A percentile compares a stretch with the other conserved stretches of the same genome.
These are phyloP conservation scores for Kazachstania africana DNA, from an alignment of 805 yeast genomes.

Conservation along the genomic window DNA sequence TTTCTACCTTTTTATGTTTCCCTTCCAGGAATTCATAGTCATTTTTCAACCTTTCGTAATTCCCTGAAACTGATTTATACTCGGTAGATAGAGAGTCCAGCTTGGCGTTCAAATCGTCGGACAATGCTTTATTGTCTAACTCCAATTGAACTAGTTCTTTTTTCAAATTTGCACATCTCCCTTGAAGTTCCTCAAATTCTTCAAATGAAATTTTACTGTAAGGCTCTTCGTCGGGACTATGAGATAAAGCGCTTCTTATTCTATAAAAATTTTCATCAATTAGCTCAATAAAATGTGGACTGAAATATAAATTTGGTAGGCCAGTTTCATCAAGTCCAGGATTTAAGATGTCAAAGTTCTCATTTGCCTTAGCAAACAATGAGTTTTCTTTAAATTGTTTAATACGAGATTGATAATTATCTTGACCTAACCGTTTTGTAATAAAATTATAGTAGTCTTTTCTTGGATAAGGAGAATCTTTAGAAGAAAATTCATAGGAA, in stretches of 20 bases:
- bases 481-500: slow-evolving; percentile 70
- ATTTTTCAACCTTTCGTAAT: slow-evolving; percentile 1
- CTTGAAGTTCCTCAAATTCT: slow-evolving; percentile 31
- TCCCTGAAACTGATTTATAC: slow-evolving; percentile 4
- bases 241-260: slow-evolving; percentile 57
- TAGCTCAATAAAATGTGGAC: slow-evolving; percentile 47
- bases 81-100: slow-evolving; percentile 9
- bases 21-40: slow-evolving; percentile 7
- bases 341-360: slow-evolving; percentile 36
- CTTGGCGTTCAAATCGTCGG: slow-evolving; percentile 13
- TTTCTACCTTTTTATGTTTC: too few relatives aligned
- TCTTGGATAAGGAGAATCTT: slow-evolving; percentile 43
- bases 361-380: slow-evolving; percentile 40
- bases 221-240: slow-evolving; percentile 69
- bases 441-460: slow-evolving; percentile 48
- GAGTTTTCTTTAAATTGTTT: slow-evolving; percentile 57
- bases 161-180: slow-evolving; percentile 25
- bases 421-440: slow-evolving; percentile 65
- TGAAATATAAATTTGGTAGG: slow-evolving; percentile 72
- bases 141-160: slow-evolving; percentile 23
- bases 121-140: slow-evolving; percentile 14
- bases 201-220: slow-evolving; percentile 51
- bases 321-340: slow-evolving; percentile 70
- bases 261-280: slow-evolving; percentile 61
- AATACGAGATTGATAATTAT: slow-evolving; percentile 62